Evolutionary conservation across 1,284 basidiomycete genomes (phyloP).

Genomic region (Ustilago loliicola): DNA sequence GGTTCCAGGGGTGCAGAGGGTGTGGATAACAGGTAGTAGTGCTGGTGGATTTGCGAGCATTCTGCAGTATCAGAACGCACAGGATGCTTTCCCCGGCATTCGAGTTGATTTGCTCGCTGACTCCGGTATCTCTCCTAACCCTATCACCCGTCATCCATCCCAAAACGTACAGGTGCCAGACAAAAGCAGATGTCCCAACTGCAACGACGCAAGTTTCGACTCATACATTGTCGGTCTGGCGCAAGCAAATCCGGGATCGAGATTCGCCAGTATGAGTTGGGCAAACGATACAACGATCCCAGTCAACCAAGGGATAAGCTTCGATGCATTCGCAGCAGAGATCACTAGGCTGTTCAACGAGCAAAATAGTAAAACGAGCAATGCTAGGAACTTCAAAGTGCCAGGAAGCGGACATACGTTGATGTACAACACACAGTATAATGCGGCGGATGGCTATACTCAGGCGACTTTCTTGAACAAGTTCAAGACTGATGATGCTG

Average conservation of each 20-base stretch:
- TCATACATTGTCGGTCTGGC: constrained; percentile 38
- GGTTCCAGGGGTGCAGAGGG: constrained; percentile 13
- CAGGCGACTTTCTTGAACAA: constrained; percentile 36
- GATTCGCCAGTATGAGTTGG: constrained; percentile 38
- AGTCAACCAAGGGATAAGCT: constrained; percentile 24
- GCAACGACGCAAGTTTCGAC: constrained; percentile 40
- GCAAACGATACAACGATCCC: constrained; percentile 38
- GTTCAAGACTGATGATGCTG: constrained; percentile 34
- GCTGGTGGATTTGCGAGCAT: constrained; percentile 34
- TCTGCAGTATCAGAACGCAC: constrained; percentile 36
- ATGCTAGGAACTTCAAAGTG: constrained; percentile 33
- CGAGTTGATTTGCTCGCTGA: constrained; percentile 34
- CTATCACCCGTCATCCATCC: constrained; percentile 16
- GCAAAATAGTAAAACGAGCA: constrained; percentile 20
- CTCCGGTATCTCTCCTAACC: constrained; percentile 25
- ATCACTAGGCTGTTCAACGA: constrained; percentile 18
- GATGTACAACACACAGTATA: constrained; percentile 28
- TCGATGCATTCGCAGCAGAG: constrained; percentile 16
- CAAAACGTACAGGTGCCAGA: constrained; percentile 34
- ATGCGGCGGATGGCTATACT: constrained; percentile 27
- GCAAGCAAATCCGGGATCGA: constrained; percentile 24
- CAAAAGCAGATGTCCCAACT: constrained; percentile 26
- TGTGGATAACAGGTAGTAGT: constrained; percentile 25
- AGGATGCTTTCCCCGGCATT: constrained; percentile 19
- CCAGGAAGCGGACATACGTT: constrained; percentile 22